Base-by-base conservation (phyloP, 164 flowering plant genomes). In the Dillenia suffruticosa region DNA sequence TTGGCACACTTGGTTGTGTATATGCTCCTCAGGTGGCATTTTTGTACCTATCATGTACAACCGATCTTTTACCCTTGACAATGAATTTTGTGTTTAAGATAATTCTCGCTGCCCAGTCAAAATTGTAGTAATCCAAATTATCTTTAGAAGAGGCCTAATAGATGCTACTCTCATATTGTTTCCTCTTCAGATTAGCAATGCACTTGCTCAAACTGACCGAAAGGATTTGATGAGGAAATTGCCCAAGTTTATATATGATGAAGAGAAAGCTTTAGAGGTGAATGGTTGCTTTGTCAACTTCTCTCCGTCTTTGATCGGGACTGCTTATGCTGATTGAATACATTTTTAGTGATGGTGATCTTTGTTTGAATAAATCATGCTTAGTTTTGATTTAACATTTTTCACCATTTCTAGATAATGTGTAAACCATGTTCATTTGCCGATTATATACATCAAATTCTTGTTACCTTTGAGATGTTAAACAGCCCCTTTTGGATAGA, bases 221-320 rank as follows among this genome's bases (percentile, higher is more conserved):
- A 94, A 86, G 74, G 96, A 94, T 56, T 70, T 92, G 64, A 84
- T 95, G 96, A 81, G 77, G 69, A 95, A 89, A 59, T 84, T 92
- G 49, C 97, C 97, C 44, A 84, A 87, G 55, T 94, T 91, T 73
- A 84, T 89, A 12, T 89, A 88, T 73, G 92, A 95, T 70, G 97
- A 95, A 76, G 99, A 95, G 44, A 92, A 88, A 66, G 92, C 94
- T 70, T 71, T 89, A 79, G 97, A 95, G 94, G 99, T 88, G 59
- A 68, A 74, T n/a, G 22, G 11, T 61, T 74, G n/a, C 44, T 66
- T 68, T 67, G 40, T 32, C 5, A 32, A 32, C 40, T 5, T 32
- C 40, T 32, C 40, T 32, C 43, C 45, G 3, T 12, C 24, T 56
- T 64, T 48, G 40, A 32, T 32, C 7, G 6, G 40, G 40, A 32